Percentiles rank a stretch among this genome's conserved stretches.
These are phyloP conservation scores for Camelina sativa DNA, from an alignment of 345 rosid species.

Conservation along the genomic window DNA sequence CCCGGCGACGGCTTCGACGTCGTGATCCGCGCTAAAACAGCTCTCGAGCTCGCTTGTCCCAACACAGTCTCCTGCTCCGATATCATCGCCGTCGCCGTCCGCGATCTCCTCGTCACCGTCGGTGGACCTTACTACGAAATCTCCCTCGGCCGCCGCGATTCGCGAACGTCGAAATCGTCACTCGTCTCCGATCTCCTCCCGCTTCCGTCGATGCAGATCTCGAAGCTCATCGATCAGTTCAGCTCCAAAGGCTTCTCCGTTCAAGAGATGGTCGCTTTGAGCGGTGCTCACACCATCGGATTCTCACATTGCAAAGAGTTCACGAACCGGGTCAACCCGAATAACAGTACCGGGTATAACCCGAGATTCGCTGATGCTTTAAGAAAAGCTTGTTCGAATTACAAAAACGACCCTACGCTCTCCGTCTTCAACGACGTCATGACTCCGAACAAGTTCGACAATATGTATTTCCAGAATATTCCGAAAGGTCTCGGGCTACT, in stretches of 20 bases:
- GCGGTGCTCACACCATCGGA: constrained; percentile 91
- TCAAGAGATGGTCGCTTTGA: constrained; percentile 83
- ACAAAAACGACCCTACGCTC: constrained; percentile 62
- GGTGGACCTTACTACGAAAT: constrained; percentile 77
- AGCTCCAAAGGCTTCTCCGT: constrained; percentile 57
- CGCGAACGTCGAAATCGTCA: constrained; percentile 54
- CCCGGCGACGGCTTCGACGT: constrained; percentile 94
- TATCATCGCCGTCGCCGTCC: constrained; percentile 74
- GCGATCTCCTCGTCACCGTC: constrained; percentile 73
- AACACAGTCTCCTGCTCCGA: constrained; percentile 88
- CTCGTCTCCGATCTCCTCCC: constrained; percentile 64
- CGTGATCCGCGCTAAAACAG: constrained; percentile 75
- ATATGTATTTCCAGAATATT: constrained; percentile 75
- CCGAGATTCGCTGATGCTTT: constrained; percentile 69
- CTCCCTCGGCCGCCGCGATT: constrained; percentile 74
- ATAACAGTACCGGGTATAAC: constrained; percentile 58
- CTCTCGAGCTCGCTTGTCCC: constrained; percentile 87
- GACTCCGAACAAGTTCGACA: constrained; percentile 88
- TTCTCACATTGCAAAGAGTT: constrained; percentile 94
- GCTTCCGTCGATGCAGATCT: constrained; percentile 60
- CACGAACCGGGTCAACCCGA: constrained; percentile 41
- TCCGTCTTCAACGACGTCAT: constrained; percentile 88
- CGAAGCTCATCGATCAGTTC: constrained; percentile 62
- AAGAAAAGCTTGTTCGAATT: constrained; percentile 63
- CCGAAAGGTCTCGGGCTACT: constrained; percentile 79